Percentiles rank a stretch among this genome's conserved stretches.
phyloP scores from a whole-genome alignment of 2,329 filamentous ascomycete species.

The Nothophaeocryptopus gaeumannii region DNA sequence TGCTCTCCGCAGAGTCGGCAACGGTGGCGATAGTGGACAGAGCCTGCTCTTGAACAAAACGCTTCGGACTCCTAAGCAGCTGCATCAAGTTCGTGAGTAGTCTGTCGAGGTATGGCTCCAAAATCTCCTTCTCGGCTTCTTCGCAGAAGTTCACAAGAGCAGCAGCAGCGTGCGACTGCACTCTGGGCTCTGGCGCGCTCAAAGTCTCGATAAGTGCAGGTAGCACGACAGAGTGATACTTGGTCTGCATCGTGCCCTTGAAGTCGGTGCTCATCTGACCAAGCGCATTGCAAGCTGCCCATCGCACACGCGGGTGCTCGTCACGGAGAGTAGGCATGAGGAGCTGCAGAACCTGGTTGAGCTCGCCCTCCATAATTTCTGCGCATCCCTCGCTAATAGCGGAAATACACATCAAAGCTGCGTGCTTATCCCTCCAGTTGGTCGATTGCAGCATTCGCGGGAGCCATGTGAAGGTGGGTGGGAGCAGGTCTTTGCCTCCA shows the following conservation, averaged over 20 bases:
- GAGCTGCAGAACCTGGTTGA: constrained; percentile 89
- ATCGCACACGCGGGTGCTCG: constrained; percentile 87
- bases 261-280: constrained; percentile 99
- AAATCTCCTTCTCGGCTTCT: constrained; percentile 85
- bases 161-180: constrained; percentile 96
- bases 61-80: constrained; percentile 84
- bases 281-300: constrained; percentile 97
- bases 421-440: constrained; percentile 91
- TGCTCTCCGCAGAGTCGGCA: constrained; percentile 93
- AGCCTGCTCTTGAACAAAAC: constrained; percentile 96
- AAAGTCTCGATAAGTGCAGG: constrained; percentile 91
- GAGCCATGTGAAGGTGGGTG: constrained; percentile 93
- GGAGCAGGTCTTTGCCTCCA: constrained; percentile 86
- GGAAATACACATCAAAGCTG: constrained; percentile 96
- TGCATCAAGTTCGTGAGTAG: constrained; percentile 81
- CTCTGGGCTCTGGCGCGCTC: constrained; percentile 82
- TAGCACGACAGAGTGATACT: constrained; percentile 84
- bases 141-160: constrained; percentile 99
- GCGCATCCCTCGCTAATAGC: constrained; percentile 97
- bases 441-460: constrained; percentile 96
- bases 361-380: constrained; percentile 90
- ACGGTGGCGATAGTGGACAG: constrained; percentile 97
- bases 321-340: constrained; percentile 91
- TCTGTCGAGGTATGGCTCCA: constrained; percentile 90
- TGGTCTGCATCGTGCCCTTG: constrained; percentile 94